Evolutionary conservation across 257 asterid genomes (phyloP), one percentile per base, ranked within the genome.

Genomic region (Scutellaria baicalensis): DNA sequence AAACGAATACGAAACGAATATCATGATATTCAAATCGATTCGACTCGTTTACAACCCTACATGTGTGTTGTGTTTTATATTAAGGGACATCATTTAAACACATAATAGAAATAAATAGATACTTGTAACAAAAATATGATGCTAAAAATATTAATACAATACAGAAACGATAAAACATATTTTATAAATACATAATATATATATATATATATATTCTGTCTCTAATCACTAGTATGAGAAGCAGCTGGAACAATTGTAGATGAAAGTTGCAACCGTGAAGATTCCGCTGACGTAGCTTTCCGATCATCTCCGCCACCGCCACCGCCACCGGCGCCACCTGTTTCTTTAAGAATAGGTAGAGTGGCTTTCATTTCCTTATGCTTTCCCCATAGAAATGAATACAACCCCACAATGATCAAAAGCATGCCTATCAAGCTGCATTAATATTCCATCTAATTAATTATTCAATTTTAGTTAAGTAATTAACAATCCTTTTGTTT

Each of bases 401-500:
- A 87, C 59, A 89, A 16, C 1, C 96, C 96, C 38, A 75, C 66
- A 23, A 89, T 51, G 42, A 82, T 83, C 17, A 87, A 35, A 52
- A 10, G 16, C 89, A 84, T 84, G 6, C 95, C 92, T 42, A 80
- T 23, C 85, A 83, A 79, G 72, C 96, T 85, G 80, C 86, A 68
- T 40, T 20, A n/a, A n/a, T n/a, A n/a, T n/a, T n/a, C n/a, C n/a
- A n/a, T n/a, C n/a, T n/a, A n/a, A n/a, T n/a, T n/a, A n/a, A n/a
- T n/a, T n/a, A n/a, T 23, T 2, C 33, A 31, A 27, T 54, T 9
- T n/a, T 6, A 14, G n/a, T 6, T 11, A 44, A 12, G 6, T 44
- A 27, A 44, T 9, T 44, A 44, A 44, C 12, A 44, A 9, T 17
- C 0, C 11, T 11, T 2, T 45, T 11, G 13, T 45, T 47, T 47